Percentiles rank a stretch among this genome's conserved stretches.
Conservation (phyloP, 177 flowering plant species). For the Tripterygium wilfordii region DNA sequence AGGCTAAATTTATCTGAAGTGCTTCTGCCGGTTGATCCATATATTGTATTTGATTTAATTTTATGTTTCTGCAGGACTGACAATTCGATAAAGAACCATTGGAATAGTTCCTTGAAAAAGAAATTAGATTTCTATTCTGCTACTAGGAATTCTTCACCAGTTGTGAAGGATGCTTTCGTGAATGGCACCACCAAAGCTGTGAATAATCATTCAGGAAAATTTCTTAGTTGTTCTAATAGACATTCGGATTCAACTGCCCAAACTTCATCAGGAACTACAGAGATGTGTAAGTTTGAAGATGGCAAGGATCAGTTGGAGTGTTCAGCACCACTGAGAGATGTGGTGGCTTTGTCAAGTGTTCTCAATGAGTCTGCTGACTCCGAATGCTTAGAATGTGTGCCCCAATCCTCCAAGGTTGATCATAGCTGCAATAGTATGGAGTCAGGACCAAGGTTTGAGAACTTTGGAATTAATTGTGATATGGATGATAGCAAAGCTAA, state of each 20-base stretch:
- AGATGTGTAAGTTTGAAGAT: constrained; percentile 34
- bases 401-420: constrained; percentile 24
- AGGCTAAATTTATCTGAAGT: not conserved
- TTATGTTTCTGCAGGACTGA: constrained; percentile 64
- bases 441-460: constrained; percentile 17
- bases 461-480: constrained; percentile 11
- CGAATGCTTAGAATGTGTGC: constrained; percentile 23
- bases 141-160: not conserved
- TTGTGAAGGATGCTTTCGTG: not conserved
- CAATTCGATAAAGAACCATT: constrained; percentile 94
- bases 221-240: constrained; percentile 27
- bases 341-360: constrained; percentile 23
- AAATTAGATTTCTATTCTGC: constrained; percentile 47
- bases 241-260: constrained; percentile 41
- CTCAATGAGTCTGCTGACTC: constrained; percentile 33
- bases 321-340: constrained; percentile 19
- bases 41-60: not conserved
- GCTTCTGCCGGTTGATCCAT: not conserved
- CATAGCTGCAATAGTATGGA: constrained; percentile 22
- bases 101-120: constrained; percentile 92
- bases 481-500: constrained; percentile 21
- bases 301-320: constrained; percentile 31
- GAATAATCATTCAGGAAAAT: constrained; percentile 6
- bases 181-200: not conserved
- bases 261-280: constrained; percentile 43